Evolutionary conservation across 164 flowering plant genomes (phyloP), one percentile per base, ranked within the genome.

Genomic region (Tetrastigma voinierianum): DNA sequence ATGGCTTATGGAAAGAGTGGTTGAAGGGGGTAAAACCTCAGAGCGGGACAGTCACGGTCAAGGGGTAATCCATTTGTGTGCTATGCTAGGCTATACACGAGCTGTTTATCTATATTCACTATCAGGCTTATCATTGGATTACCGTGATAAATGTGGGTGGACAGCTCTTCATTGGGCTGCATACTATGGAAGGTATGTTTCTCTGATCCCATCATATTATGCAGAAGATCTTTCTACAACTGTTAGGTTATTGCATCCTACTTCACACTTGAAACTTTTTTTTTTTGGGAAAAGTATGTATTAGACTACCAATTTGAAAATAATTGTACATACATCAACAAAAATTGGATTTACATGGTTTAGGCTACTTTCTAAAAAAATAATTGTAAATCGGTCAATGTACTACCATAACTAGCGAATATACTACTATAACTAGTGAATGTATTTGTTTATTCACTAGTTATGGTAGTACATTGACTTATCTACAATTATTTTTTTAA

Each of bases 91-190:
- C 51, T 96, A 96, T 72, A 72, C 87, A 5, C 91, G 98, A 98
- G 95, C 96, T 62, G 80, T 89, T 59, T 56, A 71, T 58, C 76
- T 84, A 47, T 88, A 75, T 78, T 74, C 89, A 25, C 66, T 57
- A 70, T 84, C 98, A 14, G 92, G 97, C 46, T 71, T 93, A 16
- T 89, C 97, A 16, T 46, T 96, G 62, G n/a, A 96, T 78, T 93
- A 82, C 60, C 90, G n/a, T n/a, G 98, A 96, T 76, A 84, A 84
- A 72, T 66, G n/a, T 76, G 99, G 99, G 61, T 93, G 99, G 99
- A 96, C 97, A 40, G 99, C 98, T 66, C 82, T 96, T 72, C 99
- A 96, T 61, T 93, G 98, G 97, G 97, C 98, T 63, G 98, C 99
- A 67, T 80, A 74, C 61, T 78, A 15, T 81, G 98, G 99, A 76